A percentile compares a stretch with the other conserved stretches of the same genome.
phyloP scores from a whole-genome alignment of 768 basidiomycete species.

The Lactarius indigo region DNA sequence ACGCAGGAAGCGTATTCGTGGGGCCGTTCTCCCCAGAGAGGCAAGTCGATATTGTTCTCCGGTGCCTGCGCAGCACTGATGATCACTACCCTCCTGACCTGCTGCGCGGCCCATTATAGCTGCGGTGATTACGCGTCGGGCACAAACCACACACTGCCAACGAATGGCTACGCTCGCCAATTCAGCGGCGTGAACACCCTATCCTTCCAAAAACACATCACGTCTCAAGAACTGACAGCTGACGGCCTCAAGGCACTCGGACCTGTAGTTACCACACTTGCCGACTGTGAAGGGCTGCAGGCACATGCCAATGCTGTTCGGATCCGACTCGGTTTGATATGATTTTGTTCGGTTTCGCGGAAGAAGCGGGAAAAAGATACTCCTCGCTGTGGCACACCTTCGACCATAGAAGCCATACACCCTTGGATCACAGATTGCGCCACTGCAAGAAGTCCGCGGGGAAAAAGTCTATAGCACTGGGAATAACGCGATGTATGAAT shows the following conservation, averaged over 20 bases:
- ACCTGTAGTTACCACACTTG: slow-evolving; percentile 82
- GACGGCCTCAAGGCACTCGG: slow-evolving; percentile 77
- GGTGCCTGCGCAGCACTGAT: not conserved
- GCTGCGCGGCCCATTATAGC: slow-evolving; percentile 39
- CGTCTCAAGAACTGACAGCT: slow-evolving; percentile 86
- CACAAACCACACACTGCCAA: slow-evolving; percentile 97
- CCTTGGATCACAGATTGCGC: not conserved
- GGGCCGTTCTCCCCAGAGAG: slow-evolving; percentile 95
- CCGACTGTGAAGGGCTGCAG: slow-evolving; percentile 91
- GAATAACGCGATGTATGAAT: slow-evolving; percentile 23
- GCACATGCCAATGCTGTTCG: slow-evolving; percentile 97
- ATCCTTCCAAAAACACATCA: slow-evolving; percentile 99
- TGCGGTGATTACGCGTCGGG: slow-evolving; percentile 99
- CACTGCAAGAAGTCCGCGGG: not conserved
- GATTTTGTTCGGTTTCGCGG: not conserved
- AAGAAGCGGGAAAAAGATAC: not conserved
- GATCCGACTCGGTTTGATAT: slow-evolving; percentile 52
- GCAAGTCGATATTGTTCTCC: slow-evolving; percentile 40
- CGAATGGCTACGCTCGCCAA: slow-evolving; percentile 94
- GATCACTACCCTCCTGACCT: slow-evolving; percentile 9
- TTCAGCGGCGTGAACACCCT: slow-evolving; percentile 97
- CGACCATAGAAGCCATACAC: not conserved
- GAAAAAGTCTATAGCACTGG: slow-evolving; percentile 23
- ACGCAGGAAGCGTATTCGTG: slow-evolving; percentile 96
- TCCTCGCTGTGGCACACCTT: not conserved